Base-by-base conservation (phyloP, 2,329 filamentous ascomycete species). In the Paraphaeosphaeria minitans region DNA sequence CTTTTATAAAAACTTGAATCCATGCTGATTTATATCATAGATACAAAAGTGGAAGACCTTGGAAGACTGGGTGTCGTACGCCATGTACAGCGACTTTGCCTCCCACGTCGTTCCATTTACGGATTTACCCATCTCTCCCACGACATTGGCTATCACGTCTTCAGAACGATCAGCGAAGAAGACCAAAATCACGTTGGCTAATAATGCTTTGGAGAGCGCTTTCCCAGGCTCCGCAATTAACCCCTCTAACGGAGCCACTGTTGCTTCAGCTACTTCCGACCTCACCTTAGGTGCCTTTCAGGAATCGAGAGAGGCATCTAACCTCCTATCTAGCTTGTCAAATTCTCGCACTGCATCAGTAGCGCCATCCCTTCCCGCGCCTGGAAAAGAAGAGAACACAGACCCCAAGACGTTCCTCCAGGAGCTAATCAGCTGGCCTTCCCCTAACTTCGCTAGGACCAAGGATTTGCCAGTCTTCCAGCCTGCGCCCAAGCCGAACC, bases 61-160 rank as follows among this genome's bases (percentile, higher is more conserved):
- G 6, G 19, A 41, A 14, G 53, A 49, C 1, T 59, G 57, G 57
- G 49, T 22, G 9, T 22, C n/a, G 6, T 59, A 53, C 27, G 22
- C 48, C 13, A 12, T 29, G 10, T 33, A 35, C 13, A 24, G 24
- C 10, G 33, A 21, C 6, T 35, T 21, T 14, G 27, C 42, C 14
- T 14, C 42, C 6, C 46, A 27, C 14, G 46, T 56, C 19, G 49
- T 56, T 6, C 48, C 53, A 4, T 19, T 56, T 19, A 37, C 31
- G 21, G 27, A 53, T 21, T 4, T 59, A 14, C 57, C 53, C 8
- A 43, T 59, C 42, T 29, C 41, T 3, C 31, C 53, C 2, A 37
- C 42, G 31, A 3, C 35, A 7, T 19, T 52, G 7, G 24, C 24
- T 8, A 22, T 39, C 29, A n/a, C 2, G 7, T 6, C 13, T 14